Percentiles rank a stretch among this genome's conserved stretches.
phyloP scores from a whole-genome alignment of 225 moss, liverwort and hornwort genomes.

The Physcomitrium patens region DNA sequence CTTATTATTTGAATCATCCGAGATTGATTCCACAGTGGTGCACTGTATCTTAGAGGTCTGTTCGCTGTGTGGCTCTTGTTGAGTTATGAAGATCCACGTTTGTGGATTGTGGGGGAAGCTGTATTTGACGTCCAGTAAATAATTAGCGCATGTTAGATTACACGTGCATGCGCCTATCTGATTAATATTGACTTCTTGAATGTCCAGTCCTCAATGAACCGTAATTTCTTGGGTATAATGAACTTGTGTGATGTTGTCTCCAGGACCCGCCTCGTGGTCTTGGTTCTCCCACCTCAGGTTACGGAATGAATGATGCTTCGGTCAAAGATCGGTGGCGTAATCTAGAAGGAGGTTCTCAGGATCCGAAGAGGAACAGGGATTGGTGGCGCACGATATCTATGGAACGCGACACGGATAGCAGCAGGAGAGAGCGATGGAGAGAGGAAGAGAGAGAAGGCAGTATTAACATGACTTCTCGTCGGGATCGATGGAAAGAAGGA shows the following conservation, averaged over 20 bases:
- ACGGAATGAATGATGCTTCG: conserved; percentile 71
- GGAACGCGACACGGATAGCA: conserved; percentile 73
- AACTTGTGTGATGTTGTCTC: conserved; percentile 24
- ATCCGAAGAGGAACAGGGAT: conserved; percentile 67
- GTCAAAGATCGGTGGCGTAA: conserved; percentile 70
- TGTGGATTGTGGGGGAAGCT: background rate
- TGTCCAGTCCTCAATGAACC: background rate
- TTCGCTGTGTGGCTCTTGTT: conserved; percentile 3
- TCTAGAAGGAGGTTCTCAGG: conserved; percentile 57
- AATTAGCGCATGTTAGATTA: background rate
- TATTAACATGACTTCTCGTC: conserved; percentile 56
- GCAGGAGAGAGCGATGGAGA: conserved; percentile 73
- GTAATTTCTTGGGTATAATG: background rate
- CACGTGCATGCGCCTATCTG: background rate
- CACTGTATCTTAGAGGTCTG: conserved; percentile 12
- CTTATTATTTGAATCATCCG: background rate
- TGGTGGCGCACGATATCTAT: conserved; percentile 79
- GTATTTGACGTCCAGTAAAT: background rate
- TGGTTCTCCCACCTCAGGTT: conserved; percentile 59
- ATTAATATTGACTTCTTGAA: background rate
- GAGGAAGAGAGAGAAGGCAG: conserved; percentile 77
- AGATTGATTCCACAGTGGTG: background rate
- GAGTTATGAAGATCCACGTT: conserved; percentile 12
- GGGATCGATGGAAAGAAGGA: conserved; percentile 78
- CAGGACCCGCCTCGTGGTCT: conserved; percentile 90